Base-by-base conservation (phyloP, 495 filamentous ascomycete genomes). In the Talaromyces ruber region DNA sequence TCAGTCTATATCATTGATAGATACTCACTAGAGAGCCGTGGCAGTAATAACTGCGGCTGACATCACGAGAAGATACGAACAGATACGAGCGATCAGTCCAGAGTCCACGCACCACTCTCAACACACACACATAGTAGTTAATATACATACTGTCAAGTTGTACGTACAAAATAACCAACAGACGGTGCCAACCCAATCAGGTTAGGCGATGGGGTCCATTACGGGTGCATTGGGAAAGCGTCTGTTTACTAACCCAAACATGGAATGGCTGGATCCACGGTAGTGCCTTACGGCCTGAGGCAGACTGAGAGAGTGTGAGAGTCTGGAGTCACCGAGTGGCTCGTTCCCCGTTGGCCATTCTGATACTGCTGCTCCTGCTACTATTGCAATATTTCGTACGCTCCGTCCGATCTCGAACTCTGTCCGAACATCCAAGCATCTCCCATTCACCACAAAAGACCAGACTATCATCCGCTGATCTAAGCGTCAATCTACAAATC, bases 231-330 rank as follows among this genome's bases (percentile, higher is more conserved):
- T 47, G 21, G 43, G 43, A 47, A 21, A 47, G 34, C 34, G 34
- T 14, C 14, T 39, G 12, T 3, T n/a, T 1, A 47, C 43, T 54
- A 54, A 25, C 24, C 51, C n/a, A 16, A 54, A 39, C 34, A 39
- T 11, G 34, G 9, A 54, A 54, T 26, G 51, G 51, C 12, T 6
- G 22, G 26, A 28, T 54, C 51, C 51, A 28, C 22, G 18, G 11
- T 28, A 54, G 51, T 24, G 51, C 51, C 51, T 54, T 54, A 54
- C 22, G 51, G 51, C 51, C 51, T 54, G 24, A 54, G 51, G 51
- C 51, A 54, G 51, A 24, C 51, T 28, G 45, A 37, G 28, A 3
- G n/a, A 3, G 3, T 29, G 28, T 21, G 45, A 51, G n/a, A 21
- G 45, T 51, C 45, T 51, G 51, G 51, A 53, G 51, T 53, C 51